Base-by-base conservation (phyloP, 257 asterid species). In the Forsythia viridissima region DNA sequence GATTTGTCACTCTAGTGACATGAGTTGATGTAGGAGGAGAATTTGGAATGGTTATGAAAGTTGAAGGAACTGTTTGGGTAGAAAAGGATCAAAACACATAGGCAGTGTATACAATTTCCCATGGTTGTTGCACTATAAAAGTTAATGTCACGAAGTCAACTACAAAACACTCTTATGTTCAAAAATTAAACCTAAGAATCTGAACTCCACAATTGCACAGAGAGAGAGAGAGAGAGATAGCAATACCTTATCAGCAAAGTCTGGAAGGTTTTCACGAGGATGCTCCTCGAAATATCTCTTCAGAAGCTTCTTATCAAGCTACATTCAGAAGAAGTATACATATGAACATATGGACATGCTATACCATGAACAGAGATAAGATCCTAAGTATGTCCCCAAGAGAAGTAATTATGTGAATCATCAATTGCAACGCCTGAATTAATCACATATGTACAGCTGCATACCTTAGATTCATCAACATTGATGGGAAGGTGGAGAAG, bases 401-500 rank as follows among this genome's bases (percentile, higher is more conserved):
- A 30, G 39, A 63, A 24, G 36, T 63, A 63, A 8, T 8, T 63
- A 38, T n/a, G 24, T 4, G 13, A 59, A n/a, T n/a, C 69, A 52
- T 16, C 21, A 52, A 18, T 0, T 13, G 24, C 16, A 61, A 24
- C 0, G 18, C 10, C 37, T 3, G 6, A 24, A 81, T 44, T 41
- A 75, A 79, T 51, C 46, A 59, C 68, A 71, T 73, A 37, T 43
- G 36, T 52, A 63, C 51, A 79, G 37, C 38, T 74, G 76, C 78
- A 74, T 66, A 93, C 99, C 98, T 95, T 95, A 68, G 97, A 90
- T 75, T 92, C 98, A 85, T 95, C 98, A 43, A 95, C 98, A 48
- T 89, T 75, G 76, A 95, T 95, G 52, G 99, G 99, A 85, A 95
- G 97, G 87, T 95, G 90, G 74, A 95, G 93, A 72, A 95, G 99